phyloP scores from a whole-genome alignment of 2,329 filamentous ascomycete genomes.

The Beauveria brongniartii region DNA sequence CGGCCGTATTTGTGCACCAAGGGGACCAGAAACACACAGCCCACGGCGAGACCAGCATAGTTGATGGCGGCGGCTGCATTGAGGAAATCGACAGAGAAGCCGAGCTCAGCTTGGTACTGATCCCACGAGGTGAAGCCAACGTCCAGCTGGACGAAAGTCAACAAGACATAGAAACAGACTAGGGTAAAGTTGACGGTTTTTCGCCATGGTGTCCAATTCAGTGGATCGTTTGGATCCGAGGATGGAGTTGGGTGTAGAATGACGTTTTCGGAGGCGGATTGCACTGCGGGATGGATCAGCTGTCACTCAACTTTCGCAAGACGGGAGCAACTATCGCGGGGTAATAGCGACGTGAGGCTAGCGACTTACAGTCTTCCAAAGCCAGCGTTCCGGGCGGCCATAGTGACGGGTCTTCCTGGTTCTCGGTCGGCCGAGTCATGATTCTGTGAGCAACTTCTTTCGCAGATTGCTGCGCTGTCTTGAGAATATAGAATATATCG shows the following conservation, averaged over 20 bases:
- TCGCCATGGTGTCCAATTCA: conserved; percentile 47
- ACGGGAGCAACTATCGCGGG: background rate
- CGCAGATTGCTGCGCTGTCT: background rate
- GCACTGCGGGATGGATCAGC: background rate
- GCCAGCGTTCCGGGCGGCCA: conserved; percentile 1
- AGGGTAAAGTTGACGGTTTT: conserved; percentile 22
- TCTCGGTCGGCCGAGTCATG: background rate
- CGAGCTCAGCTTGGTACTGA: conserved; percentile 2
- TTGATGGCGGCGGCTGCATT: conserved; percentile 11
- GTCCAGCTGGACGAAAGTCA: conserved; percentile 11
- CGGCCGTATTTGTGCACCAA: conserved; percentile 18
- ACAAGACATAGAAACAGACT: conserved; percentile 32
- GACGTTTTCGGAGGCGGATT: conserved; percentile 5
- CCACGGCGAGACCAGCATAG: conserved; percentile 15
- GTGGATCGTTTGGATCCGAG: conserved; percentile 44
- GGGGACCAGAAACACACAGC: conserved; percentile 17
- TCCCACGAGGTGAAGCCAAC: conserved; percentile 9
- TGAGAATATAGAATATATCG: background rate
- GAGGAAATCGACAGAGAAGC: conserved; percentile 4
- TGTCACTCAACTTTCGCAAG: background rate
- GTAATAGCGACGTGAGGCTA: background rate
- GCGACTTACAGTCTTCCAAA: background rate
- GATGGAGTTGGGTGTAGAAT: conserved; percentile 17
- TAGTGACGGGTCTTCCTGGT: background rate
- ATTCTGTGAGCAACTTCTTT: background rate